Conservation (phyloP, 148 eudicot genomes). For the Heliamphora exappendiculata region DNA sequence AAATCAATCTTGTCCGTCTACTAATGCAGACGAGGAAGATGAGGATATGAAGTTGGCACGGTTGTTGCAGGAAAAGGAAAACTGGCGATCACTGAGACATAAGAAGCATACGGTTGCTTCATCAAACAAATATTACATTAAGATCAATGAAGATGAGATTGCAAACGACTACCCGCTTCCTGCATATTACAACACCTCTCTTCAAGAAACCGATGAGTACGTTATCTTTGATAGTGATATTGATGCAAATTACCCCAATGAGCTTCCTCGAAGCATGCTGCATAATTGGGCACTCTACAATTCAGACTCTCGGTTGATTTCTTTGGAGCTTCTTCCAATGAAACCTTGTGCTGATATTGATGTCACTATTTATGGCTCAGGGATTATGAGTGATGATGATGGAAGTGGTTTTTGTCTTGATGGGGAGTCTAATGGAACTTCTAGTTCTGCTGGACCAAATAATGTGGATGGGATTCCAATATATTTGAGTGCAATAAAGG, state of each 20-base stretch:
- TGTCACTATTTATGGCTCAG: conserved; percentile 89
- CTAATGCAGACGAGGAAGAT: conserved; percentile 43
- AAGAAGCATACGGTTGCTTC: conserved; percentile 43
- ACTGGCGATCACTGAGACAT: conserved; percentile 71
- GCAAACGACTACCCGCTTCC: conserved; percentile 92
- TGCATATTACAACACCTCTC: conserved; percentile 64
- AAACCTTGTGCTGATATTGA: conserved; percentile 95
- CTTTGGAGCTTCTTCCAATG: conserved; percentile 94
- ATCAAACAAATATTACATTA: conserved; percentile 67
- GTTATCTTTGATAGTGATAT: conserved; percentile 54
- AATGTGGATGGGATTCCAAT: conserved; percentile 41
- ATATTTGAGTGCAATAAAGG: conserved; percentile 50
- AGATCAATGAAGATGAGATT: conserved; percentile 97
- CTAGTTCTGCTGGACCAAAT: conserved; percentile 22
- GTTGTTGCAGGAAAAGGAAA: conserved; percentile 78
- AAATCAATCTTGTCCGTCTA: conserved; percentile 16
- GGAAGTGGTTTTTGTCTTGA: conserved; percentile 82
- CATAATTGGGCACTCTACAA: conserved; percentile 97
- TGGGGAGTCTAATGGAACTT: conserved; percentile 31
- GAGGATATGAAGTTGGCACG: conserved; percentile 72
- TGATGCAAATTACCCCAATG: conserved; percentile 53
- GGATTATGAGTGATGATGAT: conserved; percentile 76
- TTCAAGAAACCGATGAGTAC: conserved; percentile 87
- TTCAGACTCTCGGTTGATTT: conserved; percentile 72
- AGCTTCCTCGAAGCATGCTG: conserved; percentile 83